Percentiles rank a stretch among this genome's conserved stretches.
Evolutionary conservation across 2,329 filamentous ascomycete genomes (phyloP).

Genomic region (Paradendryphiella salina): DNA sequence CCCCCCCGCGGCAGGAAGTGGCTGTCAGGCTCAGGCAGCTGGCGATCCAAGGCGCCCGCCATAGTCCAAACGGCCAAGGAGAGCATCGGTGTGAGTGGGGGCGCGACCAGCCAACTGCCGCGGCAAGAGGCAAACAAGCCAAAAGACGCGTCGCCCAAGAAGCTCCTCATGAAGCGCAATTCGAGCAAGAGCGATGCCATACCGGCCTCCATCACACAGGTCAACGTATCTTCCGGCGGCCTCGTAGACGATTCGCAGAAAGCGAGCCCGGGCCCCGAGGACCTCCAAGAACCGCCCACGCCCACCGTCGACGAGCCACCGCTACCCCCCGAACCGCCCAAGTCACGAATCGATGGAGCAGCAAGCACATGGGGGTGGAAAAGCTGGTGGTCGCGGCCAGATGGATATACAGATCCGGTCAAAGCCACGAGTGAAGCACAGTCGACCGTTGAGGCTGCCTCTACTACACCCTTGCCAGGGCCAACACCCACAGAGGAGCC

Average conservation of each 20-base stretch:
- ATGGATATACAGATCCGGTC: conserved; percentile 50
- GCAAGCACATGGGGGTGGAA: conserved; percentile 48
- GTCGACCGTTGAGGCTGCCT: conserved; percentile 44
- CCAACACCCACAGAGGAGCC: conserved; percentile 43
- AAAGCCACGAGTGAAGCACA: conserved; percentile 36
- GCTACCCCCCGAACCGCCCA: conserved; percentile 49
- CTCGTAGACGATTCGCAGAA: conserved; percentile 34
- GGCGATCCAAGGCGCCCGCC: conserved; percentile 53
- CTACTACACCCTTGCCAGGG: conserved; percentile 48
- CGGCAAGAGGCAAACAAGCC: conserved; percentile 34
- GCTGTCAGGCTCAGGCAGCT: conserved; percentile 50
- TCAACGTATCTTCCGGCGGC: conserved; percentile 50
- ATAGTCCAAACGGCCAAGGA: conserved; percentile 53
- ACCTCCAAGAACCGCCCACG: conserved; percentile 16
- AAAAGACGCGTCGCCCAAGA: conserved; percentile 37
- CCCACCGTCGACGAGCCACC: conserved; percentile 42
- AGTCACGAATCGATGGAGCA: conserved; percentile 11
- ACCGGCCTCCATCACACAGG: conserved; percentile 51
- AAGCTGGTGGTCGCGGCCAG: conserved; percentile 57
- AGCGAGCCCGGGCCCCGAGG: conserved; percentile 22
- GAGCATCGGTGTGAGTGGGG: conserved; percentile 52
- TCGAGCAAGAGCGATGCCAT: conserved; percentile 53
- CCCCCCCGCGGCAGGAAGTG: conserved; percentile 45
- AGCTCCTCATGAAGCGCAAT: conserved; percentile 50
- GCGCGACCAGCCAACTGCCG: conserved; percentile 49